Base-by-base conservation (phyloP, 164 flowering plant genomes). In the Warburgia ugandensis region DNA sequence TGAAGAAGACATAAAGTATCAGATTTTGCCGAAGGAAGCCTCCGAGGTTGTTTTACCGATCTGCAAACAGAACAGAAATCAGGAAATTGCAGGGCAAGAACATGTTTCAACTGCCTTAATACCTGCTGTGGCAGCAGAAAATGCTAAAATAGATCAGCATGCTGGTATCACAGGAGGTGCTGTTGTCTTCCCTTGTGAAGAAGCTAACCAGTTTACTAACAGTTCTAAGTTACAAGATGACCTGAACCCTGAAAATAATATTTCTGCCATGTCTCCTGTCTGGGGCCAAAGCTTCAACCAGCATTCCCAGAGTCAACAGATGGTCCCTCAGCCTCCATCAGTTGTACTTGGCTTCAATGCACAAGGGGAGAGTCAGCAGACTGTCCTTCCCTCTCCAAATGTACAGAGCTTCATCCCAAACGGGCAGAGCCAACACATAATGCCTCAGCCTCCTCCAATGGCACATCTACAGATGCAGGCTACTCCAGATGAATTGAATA, bases 11-110 rank as follows among this genome's bases (percentile, higher is more conserved):
- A 23, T 30, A 20, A 48, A 48, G 14, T 29, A 48, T 48, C 35
- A 29, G 12, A 48, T 48, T 31, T 29, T 11, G 33, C 54, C 39
- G 28, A 33, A 32, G 6, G 54, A 31, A 17, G 19, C 6, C 32
- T 5, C 40, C 21, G 62, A 59, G 17, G 46, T 50, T 17, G 22
- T 53, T 44, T 19, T 61, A 12, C 52, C 51, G 20, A 54, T 29
- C 32, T 13, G 11, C 29, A 33, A 35, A n/a, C 52, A 46, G 23
- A 26, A n/a, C n/a, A n/a, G n/a, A n/a, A n/a, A n/a, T n/a, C n/a
- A n/a, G n/a, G n/a, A n/a, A n/a, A 55, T 45, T 40, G 65, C 62
- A 39, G 53, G 45, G 42, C 54, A 22, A 46, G 29, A 47, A 38
- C 49, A 29, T 40, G 40, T 50, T 21, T 23, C 47, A 29, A 19